Base-by-base conservation (phyloP, 2,329 filamentous ascomycete species). In the Ophiostoma ips region DNA sequence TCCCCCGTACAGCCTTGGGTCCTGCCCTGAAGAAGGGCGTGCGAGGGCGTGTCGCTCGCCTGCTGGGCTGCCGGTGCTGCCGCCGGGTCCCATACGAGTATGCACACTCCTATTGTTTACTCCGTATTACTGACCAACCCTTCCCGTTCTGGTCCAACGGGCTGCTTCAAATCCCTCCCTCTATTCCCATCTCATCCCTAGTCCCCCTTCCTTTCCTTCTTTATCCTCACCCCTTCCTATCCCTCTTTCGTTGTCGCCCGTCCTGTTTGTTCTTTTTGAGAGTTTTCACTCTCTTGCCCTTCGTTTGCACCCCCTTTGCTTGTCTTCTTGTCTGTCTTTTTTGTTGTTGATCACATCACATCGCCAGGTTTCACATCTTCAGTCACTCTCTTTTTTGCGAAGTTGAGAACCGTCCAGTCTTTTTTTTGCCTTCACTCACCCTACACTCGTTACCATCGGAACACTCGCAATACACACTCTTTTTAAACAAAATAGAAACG, bases 151-250 rank as follows among this genome's bases (percentile, higher is more conserved):
- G 28, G 35, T 36, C 35, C n/a, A n/a, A n/a, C n/a, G n/a, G 30
- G 28, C 43, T n/a, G 30, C 28, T 34, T 34, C 43, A 33, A 19
- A 31, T 33, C 43, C 24, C 30, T 47, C 46, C 34, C 9, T 24
- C 36, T 18, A 48, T 21, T 19, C 40, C 36, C 24, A 38, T 51
- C 48, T 46, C 49, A 24, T 46, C 30, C 46, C 34, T 46, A 21
- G 38, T 41, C 38, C 46, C 38, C 46, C 49, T 46, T 35, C 48
- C 21, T 30, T 46, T 28, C 30, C 44, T 45, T 49, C 35, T 31
- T 18, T 46, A 10, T 30, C 43, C 45, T 49, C 34, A 16, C 19
- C 46, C 48, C 40, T 19, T 50, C 35, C 19, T 43, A 16, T 43
- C 37, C 41, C 15, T 46, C 16, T 15, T 38, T 37, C 48, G 28